phyloP scores from a whole-genome alignment of 306 rosid species.

The Malus orientalis region DNA sequence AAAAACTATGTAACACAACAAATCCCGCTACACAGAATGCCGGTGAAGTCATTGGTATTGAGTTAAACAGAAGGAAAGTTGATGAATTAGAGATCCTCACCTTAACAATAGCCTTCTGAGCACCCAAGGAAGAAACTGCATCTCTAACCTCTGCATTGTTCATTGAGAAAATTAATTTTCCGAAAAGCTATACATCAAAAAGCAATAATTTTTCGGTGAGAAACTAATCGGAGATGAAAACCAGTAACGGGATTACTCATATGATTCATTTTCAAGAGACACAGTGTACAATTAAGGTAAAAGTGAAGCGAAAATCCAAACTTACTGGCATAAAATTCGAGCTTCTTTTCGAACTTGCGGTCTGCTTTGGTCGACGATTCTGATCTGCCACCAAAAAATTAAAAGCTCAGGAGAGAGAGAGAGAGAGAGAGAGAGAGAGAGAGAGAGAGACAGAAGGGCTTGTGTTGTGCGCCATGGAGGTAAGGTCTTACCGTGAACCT shows the following conservation, averaged over 20 bases:
- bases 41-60: background rate
- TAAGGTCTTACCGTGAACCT: slow-evolving; percentile 2
- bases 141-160: slow-evolving; percentile 62
- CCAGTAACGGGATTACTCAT: background rate
- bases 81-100: slow-evolving; percentile 25
- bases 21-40: background rate
- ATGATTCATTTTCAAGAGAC: background rate
- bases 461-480: background rate
- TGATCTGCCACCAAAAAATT: background rate
- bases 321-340: slow-evolving; percentile 27
- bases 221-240: background rate
- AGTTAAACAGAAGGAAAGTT: background rate
- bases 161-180: background rate
- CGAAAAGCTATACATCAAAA: background rate
- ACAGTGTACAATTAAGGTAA: background rate
- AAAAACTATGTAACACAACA: background rate
- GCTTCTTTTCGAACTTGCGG: slow-evolving; percentile 27
- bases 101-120: slow-evolving; percentile 62
- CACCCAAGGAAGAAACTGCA: slow-evolving; percentile 41
- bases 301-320: background rate
- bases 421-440: background rate
- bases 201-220: background rate
- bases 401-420: background rate
- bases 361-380: slow-evolving; percentile 18
- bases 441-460: background rate